Evolutionary conservation across 2,329 filamentous ascomycete species (phyloP).

Genomic region (Dactylonectria estremocensis): DNA sequence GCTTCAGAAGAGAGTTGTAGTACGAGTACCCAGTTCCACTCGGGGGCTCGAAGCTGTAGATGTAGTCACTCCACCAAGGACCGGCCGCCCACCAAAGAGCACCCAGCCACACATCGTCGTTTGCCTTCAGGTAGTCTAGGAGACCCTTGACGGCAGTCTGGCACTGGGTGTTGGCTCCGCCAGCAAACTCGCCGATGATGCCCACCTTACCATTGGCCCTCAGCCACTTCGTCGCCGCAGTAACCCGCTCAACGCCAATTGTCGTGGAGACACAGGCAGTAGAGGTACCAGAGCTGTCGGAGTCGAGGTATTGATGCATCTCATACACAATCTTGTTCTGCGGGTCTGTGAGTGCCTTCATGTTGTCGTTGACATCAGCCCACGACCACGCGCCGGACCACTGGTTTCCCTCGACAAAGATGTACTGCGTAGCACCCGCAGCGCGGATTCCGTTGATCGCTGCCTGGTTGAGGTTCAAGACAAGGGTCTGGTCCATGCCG

Average conservation of each 20-base stretch:
- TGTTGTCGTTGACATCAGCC: conserved; percentile 58
- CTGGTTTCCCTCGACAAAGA: conserved; percentile 71
- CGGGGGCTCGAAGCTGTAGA: conserved; percentile 64
- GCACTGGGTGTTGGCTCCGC: conserved; percentile 67
- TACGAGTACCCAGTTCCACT: conserved; percentile 59
- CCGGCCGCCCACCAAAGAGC: conserved; percentile 72
- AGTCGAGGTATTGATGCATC: conserved; percentile 74
- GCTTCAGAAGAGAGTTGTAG: conserved; percentile 47
- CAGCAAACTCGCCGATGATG: conserved; percentile 71
- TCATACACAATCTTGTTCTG: conserved; percentile 68
- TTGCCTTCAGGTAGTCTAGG: conserved; percentile 67
- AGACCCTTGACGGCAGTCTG: conserved; percentile 66
- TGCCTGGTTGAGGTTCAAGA: conserved; percentile 74
- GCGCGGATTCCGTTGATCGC: conserved; percentile 75
- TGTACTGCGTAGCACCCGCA: conserved; percentile 71
- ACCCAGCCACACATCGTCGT: conserved; percentile 72
- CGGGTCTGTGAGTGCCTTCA: conserved; percentile 62
- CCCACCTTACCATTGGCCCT: conserved; percentile 68
- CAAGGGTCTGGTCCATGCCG: conserved; percentile 72
- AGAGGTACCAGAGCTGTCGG: conserved; percentile 67
- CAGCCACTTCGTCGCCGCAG: conserved; percentile 68
- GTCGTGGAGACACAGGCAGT: conserved; percentile 63
- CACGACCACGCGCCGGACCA: conserved; percentile 68
- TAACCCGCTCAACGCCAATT: conserved; percentile 65
- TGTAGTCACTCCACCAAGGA: conserved; percentile 71